These are phyloP conservation scores for Tephrocybe rancida DNA, from an alignment of 768 basidiomycete species.

Conservation along the genomic window DNA sequence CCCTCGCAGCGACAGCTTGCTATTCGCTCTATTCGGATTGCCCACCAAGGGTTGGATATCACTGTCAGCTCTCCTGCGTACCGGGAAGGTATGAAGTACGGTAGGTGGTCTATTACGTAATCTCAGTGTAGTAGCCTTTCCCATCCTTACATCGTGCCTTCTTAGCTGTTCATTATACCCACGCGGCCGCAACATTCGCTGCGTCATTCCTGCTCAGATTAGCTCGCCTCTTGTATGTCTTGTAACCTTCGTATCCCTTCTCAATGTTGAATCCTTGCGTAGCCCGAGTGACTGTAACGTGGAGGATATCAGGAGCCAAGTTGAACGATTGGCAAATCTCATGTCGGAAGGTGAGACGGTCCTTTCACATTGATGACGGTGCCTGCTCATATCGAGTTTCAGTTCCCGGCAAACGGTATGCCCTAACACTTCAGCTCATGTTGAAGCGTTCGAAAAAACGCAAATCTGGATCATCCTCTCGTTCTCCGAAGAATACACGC, in stretches of 20 bases:
- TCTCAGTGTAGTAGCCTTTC: background rate
- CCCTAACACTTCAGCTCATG: slow-evolving; percentile 88
- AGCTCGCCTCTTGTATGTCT: slow-evolving; percentile 80
- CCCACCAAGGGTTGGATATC: slow-evolving; percentile 78
- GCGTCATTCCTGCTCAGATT: slow-evolving; percentile 89
- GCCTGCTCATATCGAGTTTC: slow-evolving; percentile 7
- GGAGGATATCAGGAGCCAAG: slow-evolving; percentile 69
- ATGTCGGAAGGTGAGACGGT: slow-evolving; percentile 73
- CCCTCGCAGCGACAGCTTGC: slow-evolving; percentile 77
- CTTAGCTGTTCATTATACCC: slow-evolving; percentile 85
- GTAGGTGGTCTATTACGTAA: slow-evolving; percentile 39
- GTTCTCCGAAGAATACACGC: slow-evolving; percentile 61
- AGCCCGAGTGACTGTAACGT: slow-evolving; percentile 87
- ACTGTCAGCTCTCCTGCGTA: slow-evolving; percentile 85
- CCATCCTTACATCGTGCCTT: slow-evolving; percentile 3
- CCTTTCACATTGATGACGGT: background rate
- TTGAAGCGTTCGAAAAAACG: slow-evolving; percentile 75
- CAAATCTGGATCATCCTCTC: slow-evolving; percentile 52
- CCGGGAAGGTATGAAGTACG: slow-evolving; percentile 90
- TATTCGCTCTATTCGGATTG: slow-evolving; percentile 81
- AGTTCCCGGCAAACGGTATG: slow-evolving; percentile 95
- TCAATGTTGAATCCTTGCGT: slow-evolving; percentile 9
- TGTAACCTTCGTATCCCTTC: background rate
- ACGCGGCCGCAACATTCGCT: slow-evolving; percentile 92
- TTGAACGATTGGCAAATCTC: slow-evolving; percentile 75